Percentiles rank a stretch among this genome's conserved stretches.
phyloP scores from a whole-genome alignment of 371 early-diverging fungal species.

The Globomyces sp. region DNA sequence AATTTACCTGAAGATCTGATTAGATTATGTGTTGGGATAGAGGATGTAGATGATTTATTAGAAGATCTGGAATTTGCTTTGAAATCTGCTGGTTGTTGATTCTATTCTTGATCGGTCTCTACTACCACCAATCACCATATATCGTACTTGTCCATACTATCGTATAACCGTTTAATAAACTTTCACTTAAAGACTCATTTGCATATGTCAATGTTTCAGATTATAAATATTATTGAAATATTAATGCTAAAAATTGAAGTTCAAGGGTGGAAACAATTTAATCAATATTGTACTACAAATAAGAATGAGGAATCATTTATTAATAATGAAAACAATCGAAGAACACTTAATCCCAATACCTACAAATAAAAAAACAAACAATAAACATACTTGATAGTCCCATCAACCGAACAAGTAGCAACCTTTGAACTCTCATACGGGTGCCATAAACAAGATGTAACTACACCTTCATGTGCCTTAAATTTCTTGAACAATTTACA shows the following conservation, averaged over 20 bases:
- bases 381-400: slow-evolving; percentile 72
- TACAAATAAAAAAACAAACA: not conserved
- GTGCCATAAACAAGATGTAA: slow-evolving; percentile 90
- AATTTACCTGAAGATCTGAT: slow-evolving; percentile 92
- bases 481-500: slow-evolving; percentile 77
- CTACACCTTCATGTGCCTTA: slow-evolving; percentile 87
- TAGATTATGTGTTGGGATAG: slow-evolving; percentile 96
- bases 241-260: too few relatives aligned
- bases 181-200: too few relatives aligned
- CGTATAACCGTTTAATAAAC: too few relatives aligned
- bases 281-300: too few relatives aligned
- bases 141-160: too few relatives aligned
- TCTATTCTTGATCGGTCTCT: too few relatives aligned
- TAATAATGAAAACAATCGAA: too few relatives aligned
- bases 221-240: too few relatives aligned
- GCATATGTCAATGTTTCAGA: too few relatives aligned
- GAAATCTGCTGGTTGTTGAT: slow-evolving; percentile 47
- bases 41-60: slow-evolving; percentile 88
- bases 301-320: too few relatives aligned
- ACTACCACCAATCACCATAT: too few relatives aligned
- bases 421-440: slow-evolving; percentile 92
- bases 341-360: slow-evolving; percentile 11
- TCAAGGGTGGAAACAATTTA: too few relatives aligned
- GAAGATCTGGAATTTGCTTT: slow-evolving; percentile 84
- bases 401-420: slow-evolving; percentile 96